Base-by-base conservation (phyloP, 257 asterid species). In the Datura wrightii region DNA sequence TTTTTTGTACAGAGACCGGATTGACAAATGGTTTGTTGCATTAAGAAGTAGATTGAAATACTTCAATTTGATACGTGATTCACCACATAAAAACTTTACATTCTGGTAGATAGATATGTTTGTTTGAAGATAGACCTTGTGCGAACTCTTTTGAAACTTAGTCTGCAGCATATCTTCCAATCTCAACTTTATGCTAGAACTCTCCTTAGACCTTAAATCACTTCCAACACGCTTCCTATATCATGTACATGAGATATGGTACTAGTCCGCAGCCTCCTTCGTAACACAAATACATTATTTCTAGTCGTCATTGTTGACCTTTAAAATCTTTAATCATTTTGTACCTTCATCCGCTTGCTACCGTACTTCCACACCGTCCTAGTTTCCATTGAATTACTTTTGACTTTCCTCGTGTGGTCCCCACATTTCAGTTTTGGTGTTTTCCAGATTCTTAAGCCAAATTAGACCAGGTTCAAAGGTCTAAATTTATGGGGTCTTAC, bases 121-220 rank as follows among this genome's bases (percentile, higher is more conserved):
- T 60, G 67, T 60, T 60, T 60, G 39, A 65, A 65, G 72, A 34
- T 65, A 44, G 72, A 65, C 44, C 42, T 13, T 65, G 72, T 65
- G 72, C 10, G 10, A 65, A 11, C 44, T 34, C 72, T 11, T 65
- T 62, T n/a, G 10, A 34, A 65, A 65, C 19, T 65, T 65, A 63
- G 44, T 34, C 39, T n/a, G 5, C 34, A n/a, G 44, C 36, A 4
- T 5, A 65, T 42, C 44, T 65, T 65, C 44, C 44, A 65, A 34
- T 65, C 16, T 34, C 72, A 13, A 65, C 72, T 65, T 65, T 11
- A 65, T 65, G 10, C 72, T 34, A 65, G 44, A 19, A n/a, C 44
- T 65, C 72, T 65, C 44, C 72, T 65, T 65, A 34, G 72, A 65
- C 72, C 46, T 65, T 34, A 65, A 34, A 65, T 65, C 72, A 65